Evolutionary conservation across 192 early-diverging fungal genomes (phyloP), one percentile per base, ranked within the genome.

Genomic region (Rhizoclosmatium sp.): DNA sequence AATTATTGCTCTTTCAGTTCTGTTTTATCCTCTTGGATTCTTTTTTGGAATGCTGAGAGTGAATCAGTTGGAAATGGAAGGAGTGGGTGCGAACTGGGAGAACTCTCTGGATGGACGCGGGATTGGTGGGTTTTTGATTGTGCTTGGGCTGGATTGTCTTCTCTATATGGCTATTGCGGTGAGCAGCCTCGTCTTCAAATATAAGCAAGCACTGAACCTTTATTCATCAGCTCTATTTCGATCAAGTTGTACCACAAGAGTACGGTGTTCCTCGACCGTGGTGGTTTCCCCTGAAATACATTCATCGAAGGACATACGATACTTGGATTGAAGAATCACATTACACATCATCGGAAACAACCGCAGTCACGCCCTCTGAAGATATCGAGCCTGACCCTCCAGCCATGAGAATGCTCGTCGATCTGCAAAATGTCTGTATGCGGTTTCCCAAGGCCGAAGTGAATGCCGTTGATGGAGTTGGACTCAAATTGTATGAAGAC

Each of bases 251-350:
- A 12, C 90, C 91, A 4, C 82, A 84, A 19, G 89, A 92, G 75
- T 93, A 83, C 81, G 92, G 93, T 40, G 85, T 90, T 7, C 81
- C 76, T 60, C 88, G 89, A 69, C 92, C 91, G 2, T 93, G 90
- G 91, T 83, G 91, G 69, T 93, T 92, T 61, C 81, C 80, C 19
- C 46, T 87, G 16, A 59, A 67, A 51, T 76, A 66, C 39, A 39
- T 76, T 19, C 19, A 67, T 47, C 21, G 40, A 39, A 65, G 16
- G 4, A 65, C 19, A 3, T 76, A 76, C 23, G 47, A 76, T 31
- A 19, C 16, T 12, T 42, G n/a, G 46, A 31, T 76, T n/a, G 14
- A n/a, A 0, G 59, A 7, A n/a, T 9, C 31, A 4, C 48, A 40
- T 5, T 47, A 16, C 21, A 23, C 5, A 49, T 48, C 45, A 7